phyloP scores from a whole-genome alignment of 148 eudicot species.

The Rhododendron molle region DNA sequence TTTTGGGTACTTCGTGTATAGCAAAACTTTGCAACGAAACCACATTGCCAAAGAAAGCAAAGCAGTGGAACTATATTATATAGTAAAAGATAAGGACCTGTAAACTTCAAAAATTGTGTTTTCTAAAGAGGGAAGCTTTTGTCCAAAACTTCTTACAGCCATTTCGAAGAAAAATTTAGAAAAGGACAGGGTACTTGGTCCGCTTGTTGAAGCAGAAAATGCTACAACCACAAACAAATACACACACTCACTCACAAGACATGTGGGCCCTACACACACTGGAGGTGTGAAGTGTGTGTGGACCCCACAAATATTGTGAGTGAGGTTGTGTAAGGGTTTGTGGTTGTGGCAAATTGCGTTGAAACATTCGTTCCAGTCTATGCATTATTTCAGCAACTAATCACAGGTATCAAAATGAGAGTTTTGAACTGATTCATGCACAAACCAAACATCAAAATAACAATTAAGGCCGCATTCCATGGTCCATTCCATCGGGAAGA shows the following conservation, averaged over 20 bases:
- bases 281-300: neutral
- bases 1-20: neutral
- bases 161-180: neutral
- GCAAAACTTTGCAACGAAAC: neutral
- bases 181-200: neutral
- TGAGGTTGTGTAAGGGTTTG: neutral
- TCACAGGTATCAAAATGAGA: neutral
- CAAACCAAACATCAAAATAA: neutral
- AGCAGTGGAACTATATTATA: neutral
- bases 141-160: neutral
- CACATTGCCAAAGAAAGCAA: neutral
- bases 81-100: neutral
- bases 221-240: neutral
- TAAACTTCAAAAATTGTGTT: neutral
- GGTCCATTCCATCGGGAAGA: neutral
- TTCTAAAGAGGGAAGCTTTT: neutral
- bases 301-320: neutral
- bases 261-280: neutral
- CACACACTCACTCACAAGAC: neutral
- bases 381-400: neutral
- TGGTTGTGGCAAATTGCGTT: neutral
- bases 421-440: neutral
- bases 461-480: neutral
- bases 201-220: neutral
- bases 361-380: neutral